Conservation (phyloP, 768 basidiomycete genomes). For the Lentinula detonsa region DNA sequence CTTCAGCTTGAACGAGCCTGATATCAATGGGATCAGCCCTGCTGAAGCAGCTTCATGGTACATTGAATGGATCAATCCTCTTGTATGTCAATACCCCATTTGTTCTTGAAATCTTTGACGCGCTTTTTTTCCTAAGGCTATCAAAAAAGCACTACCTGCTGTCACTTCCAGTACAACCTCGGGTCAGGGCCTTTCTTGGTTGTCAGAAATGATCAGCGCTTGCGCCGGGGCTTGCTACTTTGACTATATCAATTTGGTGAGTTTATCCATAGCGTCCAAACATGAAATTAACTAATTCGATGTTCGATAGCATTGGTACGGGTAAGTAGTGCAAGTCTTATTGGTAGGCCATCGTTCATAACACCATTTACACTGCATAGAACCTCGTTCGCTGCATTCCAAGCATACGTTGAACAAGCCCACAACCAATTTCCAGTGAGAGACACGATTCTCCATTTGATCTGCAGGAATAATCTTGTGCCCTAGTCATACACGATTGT, state of each 20-base stretch:
- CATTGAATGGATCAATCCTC: conserved; percentile 26
- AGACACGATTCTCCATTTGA: neutral
- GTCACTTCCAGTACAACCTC: conserved; percentile 24
- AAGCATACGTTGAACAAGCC: neutral
- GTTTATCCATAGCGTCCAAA: conserved; percentile 1
- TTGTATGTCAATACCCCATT: conserved; percentile 14
- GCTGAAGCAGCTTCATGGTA: conserved; percentile 28
- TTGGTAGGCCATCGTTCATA: no score
- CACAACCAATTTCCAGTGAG: conserved; percentile 1
- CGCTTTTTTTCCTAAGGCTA: conserved; percentile 13
- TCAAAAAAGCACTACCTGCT: conserved; percentile 32
- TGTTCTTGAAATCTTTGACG: neutral
- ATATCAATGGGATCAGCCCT: conserved; percentile 22
- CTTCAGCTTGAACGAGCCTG: conserved; percentile 31
- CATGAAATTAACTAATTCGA: neutral
- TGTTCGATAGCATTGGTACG: neutral
- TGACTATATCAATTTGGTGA: conserved; percentile 28
- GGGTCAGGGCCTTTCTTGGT: conserved; percentile 28
- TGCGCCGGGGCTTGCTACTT: conserved; percentile 28
- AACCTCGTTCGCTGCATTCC: neutral
- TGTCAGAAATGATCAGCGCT: conserved; percentile 25
- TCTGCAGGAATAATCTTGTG: neutral
- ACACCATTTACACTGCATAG: neutral
- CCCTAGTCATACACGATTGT: neutral
- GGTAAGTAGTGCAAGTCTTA: neutral